phyloP scores from a whole-genome alignment of 148 eudicot species.

The Fagopyrum homotropicum region DNA sequence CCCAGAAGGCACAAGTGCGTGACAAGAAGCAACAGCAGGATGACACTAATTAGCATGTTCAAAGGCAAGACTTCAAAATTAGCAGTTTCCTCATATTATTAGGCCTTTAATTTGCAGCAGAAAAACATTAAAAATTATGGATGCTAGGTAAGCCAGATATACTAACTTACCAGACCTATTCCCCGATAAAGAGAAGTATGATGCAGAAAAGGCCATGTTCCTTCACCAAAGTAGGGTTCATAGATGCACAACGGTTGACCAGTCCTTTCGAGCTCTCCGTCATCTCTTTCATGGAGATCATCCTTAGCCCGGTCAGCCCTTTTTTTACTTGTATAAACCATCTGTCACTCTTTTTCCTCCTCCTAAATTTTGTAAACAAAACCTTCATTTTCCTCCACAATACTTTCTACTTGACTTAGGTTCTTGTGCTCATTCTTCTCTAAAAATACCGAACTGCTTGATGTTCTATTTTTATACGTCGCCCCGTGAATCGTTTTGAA shows the following conservation, averaged over 20 bases:
- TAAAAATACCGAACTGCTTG: constrained; percentile 27
- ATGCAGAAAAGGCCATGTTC: constrained; percentile 95
- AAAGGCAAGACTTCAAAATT: no score
- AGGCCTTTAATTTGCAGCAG: no score
- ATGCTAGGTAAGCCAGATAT: neutral
- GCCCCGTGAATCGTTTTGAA: constrained; percentile 36
- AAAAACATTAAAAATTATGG: neutral
- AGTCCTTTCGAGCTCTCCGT: constrained; percentile 97
- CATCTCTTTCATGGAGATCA: constrained; percentile 83
- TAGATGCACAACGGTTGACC: constrained; percentile 90
- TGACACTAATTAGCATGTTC: neutral
- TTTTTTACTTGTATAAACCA: constrained; percentile 40
- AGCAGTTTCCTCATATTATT: no score
- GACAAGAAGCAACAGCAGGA: neutral
- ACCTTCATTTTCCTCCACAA: constrained; percentile 32
- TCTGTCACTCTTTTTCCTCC: constrained; percentile 51
- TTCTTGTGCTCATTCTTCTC: constrained; percentile 35
- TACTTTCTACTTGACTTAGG: constrained; percentile 21
- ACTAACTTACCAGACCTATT: constrained; percentile 65
- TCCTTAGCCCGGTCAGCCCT: constrained; percentile 60
- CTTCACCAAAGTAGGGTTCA: constrained; percentile 86
- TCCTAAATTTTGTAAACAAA: constrained; percentile 66
- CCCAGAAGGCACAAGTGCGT: neutral
- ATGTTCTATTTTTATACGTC: constrained; percentile 26
- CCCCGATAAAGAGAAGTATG: constrained; percentile 77